Percentiles rank a stretch among this genome's conserved stretches.
phyloP scores from a whole-genome alignment of 257 asterid genomes.

The Jasminum sambac region DNA sequence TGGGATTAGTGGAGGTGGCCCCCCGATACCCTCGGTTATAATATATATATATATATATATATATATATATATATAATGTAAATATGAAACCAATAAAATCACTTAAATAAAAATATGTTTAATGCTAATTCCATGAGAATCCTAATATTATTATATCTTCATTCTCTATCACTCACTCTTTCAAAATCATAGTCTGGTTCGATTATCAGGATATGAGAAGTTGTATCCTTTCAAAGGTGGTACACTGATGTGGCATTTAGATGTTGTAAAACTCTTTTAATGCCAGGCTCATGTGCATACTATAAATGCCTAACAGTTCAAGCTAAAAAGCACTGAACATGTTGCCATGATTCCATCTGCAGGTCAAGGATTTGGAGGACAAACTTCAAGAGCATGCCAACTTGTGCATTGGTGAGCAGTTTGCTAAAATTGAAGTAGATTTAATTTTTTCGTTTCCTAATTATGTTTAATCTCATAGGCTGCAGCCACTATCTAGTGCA shows the following conservation, averaged over 20 bases:
- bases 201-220: neutral
- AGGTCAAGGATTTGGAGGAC: constrained; percentile 73
- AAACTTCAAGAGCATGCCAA: constrained; percentile 67
- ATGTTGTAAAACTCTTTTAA: constrained; percentile 15
- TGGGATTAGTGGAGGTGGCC: too few relatives aligned
- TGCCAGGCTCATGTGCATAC: constrained; percentile 13
- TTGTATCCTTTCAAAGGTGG: constrained; percentile 17
- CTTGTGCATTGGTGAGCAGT: constrained; percentile 69
- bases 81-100: too few relatives aligned
- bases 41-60: too few relatives aligned
- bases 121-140: too few relatives aligned
- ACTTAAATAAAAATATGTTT: too few relatives aligned
- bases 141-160: too few relatives aligned
- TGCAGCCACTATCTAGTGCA: constrained; percentile 9
- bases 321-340: constrained; percentile 19
- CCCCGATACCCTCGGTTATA: too few relatives aligned
- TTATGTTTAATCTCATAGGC: constrained; percentile 4
- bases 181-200: too few relatives aligned
- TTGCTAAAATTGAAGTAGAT: neutral
- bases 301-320: constrained; percentile 10
- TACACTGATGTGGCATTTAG: constrained; percentile 8
- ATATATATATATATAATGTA: too few relatives aligned
- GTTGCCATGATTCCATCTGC: constrained; percentile 33
- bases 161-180: too few relatives aligned
- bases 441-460: constrained; percentile 8